phyloP scores from a whole-genome alignment of 352 stramenopile species.

The Globisporangium radiosum region DNA sequence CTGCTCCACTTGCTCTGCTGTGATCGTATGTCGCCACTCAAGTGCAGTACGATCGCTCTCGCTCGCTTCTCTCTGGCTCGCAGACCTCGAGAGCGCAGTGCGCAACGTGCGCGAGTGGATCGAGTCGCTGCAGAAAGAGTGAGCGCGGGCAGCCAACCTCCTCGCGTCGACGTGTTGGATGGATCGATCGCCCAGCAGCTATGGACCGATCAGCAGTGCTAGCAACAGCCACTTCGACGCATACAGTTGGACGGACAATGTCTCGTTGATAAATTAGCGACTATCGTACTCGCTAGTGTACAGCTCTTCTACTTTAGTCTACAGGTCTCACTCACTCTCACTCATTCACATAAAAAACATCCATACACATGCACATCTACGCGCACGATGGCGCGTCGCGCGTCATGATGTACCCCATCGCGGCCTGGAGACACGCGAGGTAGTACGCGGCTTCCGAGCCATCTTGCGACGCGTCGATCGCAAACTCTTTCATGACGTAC shows the following conservation, averaged over 20 bases:
- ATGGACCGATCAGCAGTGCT: no score
- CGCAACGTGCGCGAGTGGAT: slow-evolving; percentile 69
- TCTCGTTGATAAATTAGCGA: slow-evolving; percentile 1
- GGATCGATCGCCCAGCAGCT: no score
- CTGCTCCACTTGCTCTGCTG: neutral
- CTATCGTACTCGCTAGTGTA: slow-evolving; percentile 3
- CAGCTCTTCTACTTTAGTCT: neutral
- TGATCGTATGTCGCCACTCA: no score
- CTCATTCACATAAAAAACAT: neutral
- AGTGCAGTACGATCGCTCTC: no score
- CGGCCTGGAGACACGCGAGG: slow-evolving; percentile 68
- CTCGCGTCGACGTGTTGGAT: no score
- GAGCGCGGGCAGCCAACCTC: neutral
- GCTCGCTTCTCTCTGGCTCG: neutral
- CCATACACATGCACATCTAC: slow-evolving; percentile 4
- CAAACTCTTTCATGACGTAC: slow-evolving; percentile 74
- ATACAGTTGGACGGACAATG: no score
- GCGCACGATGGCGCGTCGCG: slow-evolving; percentile 7
- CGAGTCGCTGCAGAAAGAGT: slow-evolving; percentile 46
- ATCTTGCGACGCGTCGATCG: slow-evolving; percentile 57
- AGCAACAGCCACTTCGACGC: no score
- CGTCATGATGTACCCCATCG: slow-evolving; percentile 74
- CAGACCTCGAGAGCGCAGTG: slow-evolving; percentile 29
- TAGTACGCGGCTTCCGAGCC: slow-evolving; percentile 82
- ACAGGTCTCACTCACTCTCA: slow-evolving; percentile 6